phyloP scores from a whole-genome alignment of 352 stramenopile species.

The Thraustochytrium striatum region DNA sequence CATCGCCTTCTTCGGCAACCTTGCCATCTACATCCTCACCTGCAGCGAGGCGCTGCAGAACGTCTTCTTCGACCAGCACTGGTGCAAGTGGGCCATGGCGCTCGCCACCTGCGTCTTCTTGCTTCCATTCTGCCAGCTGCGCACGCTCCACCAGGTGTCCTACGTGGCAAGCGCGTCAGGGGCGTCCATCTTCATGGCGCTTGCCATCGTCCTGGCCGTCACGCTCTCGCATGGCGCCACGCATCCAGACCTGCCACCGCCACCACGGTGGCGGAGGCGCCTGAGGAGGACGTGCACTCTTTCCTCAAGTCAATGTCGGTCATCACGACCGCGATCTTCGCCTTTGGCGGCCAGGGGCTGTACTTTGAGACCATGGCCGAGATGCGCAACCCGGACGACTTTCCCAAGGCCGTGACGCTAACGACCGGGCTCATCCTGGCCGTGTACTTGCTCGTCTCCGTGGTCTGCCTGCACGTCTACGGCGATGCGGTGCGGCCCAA shows the following conservation, averaged over 20 bases:
- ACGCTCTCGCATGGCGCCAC: neutral
- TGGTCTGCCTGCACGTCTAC: conserved; percentile 5
- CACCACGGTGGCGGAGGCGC: neutral
- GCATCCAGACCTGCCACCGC: neutral
- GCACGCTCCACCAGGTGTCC: conserved; percentile 37
- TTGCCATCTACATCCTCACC: conserved; percentile 41
- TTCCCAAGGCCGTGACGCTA: conserved; percentile 23
- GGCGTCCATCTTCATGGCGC: conserved; percentile 14
- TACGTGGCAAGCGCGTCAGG: conserved; percentile 10
- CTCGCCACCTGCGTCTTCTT: conserved; percentile 14
- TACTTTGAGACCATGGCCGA: conserved; percentile 48
- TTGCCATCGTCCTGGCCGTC: conserved; percentile 27
- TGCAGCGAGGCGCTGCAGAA: conserved; percentile 21
- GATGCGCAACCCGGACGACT: conserved; percentile 33
- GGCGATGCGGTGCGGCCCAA: neutral
- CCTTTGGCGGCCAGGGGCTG: conserved; percentile 37
- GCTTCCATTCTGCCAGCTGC: conserved; percentile 44
- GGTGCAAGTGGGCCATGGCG: conserved; percentile 25
- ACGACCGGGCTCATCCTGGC: conserved; percentile 16
- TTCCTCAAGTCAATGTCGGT: conserved; percentile 20
- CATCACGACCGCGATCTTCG: conserved; percentile 27
- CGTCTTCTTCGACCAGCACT: neutral
- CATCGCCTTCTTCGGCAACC: conserved; percentile 43
- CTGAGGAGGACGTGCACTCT: neutral
- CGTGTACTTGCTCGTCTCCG: conserved; percentile 20